Base-by-base conservation (phyloP, 1,284 basidiomycete species). In the Clitocybe nebularis region DNA sequence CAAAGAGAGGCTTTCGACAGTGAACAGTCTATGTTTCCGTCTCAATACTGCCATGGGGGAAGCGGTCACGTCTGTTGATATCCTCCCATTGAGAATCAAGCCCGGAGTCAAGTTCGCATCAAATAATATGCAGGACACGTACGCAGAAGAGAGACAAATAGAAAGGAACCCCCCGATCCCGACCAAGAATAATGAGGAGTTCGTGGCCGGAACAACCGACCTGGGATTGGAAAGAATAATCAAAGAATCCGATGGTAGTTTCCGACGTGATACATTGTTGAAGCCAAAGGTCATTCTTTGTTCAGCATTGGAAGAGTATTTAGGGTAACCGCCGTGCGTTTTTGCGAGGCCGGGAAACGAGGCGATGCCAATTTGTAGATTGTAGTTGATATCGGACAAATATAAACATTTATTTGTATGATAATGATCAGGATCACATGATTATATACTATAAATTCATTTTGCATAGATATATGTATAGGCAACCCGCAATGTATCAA, bases 41-140 rank as follows among this genome's bases (percentile, higher is more conserved):
- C 47, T 81, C 37, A 75, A 77, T 48, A 67, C 65, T 50, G 69
- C 65, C 5, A 67, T 77, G 20, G 75, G 76, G 1, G 74, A 79
- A 51, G 69, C 70, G 14, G 61, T 80, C 23, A 70, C 71, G 0
- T 75, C 72, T 0, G 69, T 68, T 29, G 77, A 77, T 46, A 45
- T 75, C 45, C 63, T 70, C 57, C 63, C 71, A 25, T 55, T 70
- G 26, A 62, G 68, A 28, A 60, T 67, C n/a, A 47, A 53, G 0
- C 61, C 66, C 1, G 68, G 68, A 17, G 55, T 61, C 0, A 49
- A 41, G n/a, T 79, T 71, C 41, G 62, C 73, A 43, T 44, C 51
- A 0, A 49, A 48, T 2, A 54, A 44, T 23, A 76, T 81, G 76
- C 68, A 73, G 11, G 68, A 75, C 36, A 59, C 64, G 5, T 62